Percentiles rank a stretch among this genome's conserved stretches.
These are phyloP conservation scores for Salix udensis DNA, from an alignment of 345 rosid genomes.

Conservation along the genomic window DNA sequence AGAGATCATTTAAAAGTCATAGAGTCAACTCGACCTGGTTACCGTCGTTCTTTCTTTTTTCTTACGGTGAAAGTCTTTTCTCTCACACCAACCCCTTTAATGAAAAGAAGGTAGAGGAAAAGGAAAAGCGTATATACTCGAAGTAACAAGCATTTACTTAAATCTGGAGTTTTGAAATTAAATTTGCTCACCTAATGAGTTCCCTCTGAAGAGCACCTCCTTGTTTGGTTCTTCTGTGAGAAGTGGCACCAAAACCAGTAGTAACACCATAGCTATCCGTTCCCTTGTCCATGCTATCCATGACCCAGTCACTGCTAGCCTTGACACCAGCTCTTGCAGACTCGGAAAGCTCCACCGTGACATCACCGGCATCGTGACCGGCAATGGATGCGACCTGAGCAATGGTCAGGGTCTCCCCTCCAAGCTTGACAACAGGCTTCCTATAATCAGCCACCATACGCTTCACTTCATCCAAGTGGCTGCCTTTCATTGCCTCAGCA, in stretches of 20 bases:
- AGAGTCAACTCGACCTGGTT: background rate
- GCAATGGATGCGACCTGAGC: constrained; percentile 73
- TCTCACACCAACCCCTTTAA: background rate
- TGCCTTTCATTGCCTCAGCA: constrained; percentile 71
- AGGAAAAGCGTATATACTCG: too few species aligned
- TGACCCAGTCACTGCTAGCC: constrained; percentile 34
- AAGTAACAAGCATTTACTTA: background rate
- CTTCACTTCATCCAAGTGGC: constrained; percentile 81
- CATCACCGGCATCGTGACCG: background rate
- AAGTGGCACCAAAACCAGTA: constrained; percentile 30
- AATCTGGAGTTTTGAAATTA: background rate
- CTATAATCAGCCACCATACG: constrained; percentile 67
- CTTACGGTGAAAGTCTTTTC: background rate
- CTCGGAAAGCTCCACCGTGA: constrained; percentile 24
- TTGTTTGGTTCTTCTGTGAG: constrained; percentile 30
- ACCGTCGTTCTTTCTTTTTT: too few species aligned
- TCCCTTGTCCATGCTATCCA: constrained; percentile 25
- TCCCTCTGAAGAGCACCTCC: constrained; percentile 26
- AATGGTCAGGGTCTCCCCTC: constrained; percentile 71
- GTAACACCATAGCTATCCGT: constrained; percentile 28
- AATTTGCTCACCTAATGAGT: constrained; percentile 19
- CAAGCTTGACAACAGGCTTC: constrained; percentile 54
- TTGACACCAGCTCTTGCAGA: constrained; percentile 19
- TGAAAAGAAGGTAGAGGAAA: too few species aligned
- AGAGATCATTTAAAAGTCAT: background rate